Conservation (phyloP, 2,329 filamentous ascomycete species). For the Colletotrichum noveboracense region DNA sequence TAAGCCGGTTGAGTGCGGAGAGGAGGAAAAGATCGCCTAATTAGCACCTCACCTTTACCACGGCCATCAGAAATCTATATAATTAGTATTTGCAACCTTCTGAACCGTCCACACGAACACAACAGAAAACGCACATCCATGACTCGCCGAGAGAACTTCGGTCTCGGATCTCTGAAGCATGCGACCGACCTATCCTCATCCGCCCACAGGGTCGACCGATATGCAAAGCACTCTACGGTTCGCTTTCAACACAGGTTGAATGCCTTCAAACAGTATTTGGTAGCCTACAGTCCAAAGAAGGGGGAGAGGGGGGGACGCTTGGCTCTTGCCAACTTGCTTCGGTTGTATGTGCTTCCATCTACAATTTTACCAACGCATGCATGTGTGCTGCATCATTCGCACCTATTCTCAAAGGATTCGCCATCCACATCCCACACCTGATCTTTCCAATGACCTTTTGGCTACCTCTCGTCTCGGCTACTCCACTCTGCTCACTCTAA, state of each 20-base stretch:
- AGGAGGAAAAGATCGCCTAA: not conserved
- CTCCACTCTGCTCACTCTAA: constrained; percentile 26
- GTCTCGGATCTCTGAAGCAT: not conserved
- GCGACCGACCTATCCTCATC: not conserved
- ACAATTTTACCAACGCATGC: not conserved
- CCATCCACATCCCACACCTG: not conserved
- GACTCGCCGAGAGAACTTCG: not conserved
- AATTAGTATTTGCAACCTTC: not conserved
- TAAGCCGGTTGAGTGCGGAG: not conserved
- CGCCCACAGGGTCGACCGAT: not conserved
- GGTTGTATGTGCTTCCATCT: not conserved
- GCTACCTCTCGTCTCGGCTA: not conserved
- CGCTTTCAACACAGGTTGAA: not conserved
- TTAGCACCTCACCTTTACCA: not conserved
- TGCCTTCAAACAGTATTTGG: not conserved
- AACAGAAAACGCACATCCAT: not conserved
- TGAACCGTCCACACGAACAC: not conserved
- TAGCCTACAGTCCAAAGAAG: not conserved
- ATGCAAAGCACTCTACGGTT: not conserved
- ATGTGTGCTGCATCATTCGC: not conserved
- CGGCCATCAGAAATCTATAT: not conserved
- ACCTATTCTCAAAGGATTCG: not conserved
- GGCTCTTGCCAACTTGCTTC: not conserved
- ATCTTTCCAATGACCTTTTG: not conserved
- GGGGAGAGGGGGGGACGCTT: not conserved